Conservation (phyloP, 345 rosid genomes). For the Barbarea vulgaris region DNA sequence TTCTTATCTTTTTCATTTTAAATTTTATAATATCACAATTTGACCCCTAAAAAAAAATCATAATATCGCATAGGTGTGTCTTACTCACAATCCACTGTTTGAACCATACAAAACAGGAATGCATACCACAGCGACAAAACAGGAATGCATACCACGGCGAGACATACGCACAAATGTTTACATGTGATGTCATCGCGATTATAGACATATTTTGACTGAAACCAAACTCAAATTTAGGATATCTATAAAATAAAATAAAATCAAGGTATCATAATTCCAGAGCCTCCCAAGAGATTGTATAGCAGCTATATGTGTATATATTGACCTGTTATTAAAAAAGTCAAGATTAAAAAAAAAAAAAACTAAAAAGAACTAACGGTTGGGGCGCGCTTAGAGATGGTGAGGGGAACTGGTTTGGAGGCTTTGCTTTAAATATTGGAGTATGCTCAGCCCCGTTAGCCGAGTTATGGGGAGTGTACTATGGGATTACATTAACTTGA, state of each 20-base stretch:
- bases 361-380: no score
- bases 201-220: neutral
- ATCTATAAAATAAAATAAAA: neutral
- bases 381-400: no score
- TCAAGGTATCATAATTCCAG: neutral
- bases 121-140: neutral
- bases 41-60: neutral
- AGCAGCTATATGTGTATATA: neutral
- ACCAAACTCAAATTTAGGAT: neutral
- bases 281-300: neutral
- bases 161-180: neutral
- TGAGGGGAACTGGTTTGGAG: no score
- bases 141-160: neutral
- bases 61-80: neutral
- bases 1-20: neutral
- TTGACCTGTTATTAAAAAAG: neutral
- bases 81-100: neutral
- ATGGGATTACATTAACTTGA: no score
- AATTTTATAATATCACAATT: neutral
- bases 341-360: no score
- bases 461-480: no score
- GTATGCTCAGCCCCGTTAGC: no score
- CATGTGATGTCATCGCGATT: neutral
- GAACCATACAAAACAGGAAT: slow-evolving; percentile 1
- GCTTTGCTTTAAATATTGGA: no score